A percentile compares a stretch with the other conserved stretches of the same genome.
phyloP scores from a whole-genome alignment of 768 basidiomycete genomes.

The Lentinula detonsa region DNA sequence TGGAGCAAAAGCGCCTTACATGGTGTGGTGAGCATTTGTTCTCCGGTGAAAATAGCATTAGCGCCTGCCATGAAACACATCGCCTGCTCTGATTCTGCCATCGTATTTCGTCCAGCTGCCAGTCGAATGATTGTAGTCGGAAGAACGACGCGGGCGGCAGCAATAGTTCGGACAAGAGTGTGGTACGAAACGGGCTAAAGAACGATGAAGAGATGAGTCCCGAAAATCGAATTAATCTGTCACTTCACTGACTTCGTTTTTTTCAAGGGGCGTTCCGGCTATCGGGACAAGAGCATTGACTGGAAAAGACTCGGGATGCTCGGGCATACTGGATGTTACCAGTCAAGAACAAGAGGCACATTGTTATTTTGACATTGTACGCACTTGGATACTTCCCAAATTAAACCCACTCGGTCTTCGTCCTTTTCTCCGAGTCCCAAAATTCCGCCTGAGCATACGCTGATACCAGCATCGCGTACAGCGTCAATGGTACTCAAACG shows the following conservation, averaged over 20 bases:
- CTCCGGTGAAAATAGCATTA: constrained; percentile 98
- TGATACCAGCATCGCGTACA: constrained; percentile 93
- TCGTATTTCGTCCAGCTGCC: constrained; percentile 87
- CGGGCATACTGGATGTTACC: constrained; percentile 61
- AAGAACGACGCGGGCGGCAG: constrained; percentile 89
- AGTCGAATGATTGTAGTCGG: constrained; percentile 92
- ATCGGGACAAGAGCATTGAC: constrained; percentile 98
- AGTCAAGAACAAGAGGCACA: not conserved
- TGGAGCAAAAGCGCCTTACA: constrained; percentile 43
- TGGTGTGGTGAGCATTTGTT: constrained; percentile 95
- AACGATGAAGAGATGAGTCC: constrained; percentile 8
- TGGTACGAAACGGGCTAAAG: constrained; percentile 73
- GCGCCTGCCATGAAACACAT: constrained; percentile 99
- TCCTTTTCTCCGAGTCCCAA: constrained; percentile 91
- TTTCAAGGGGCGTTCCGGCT: constrained; percentile 86
- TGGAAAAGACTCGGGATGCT: constrained; percentile 98
- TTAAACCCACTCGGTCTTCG: constrained; percentile 85
- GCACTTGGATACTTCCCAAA: constrained; percentile 90
- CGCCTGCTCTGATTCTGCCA: constrained; percentile 87
- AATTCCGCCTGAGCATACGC: constrained; percentile 96
- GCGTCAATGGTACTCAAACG: constrained; percentile 84
- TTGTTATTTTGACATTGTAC: constrained; percentile 9
- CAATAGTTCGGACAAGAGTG: constrained; percentile 86
- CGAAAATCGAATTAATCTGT: not conserved
- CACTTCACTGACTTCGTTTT: constrained; percentile 62